Conservation (phyloP, 768 basidiomycete species). For the Leccinum uliginosum region DNA sequence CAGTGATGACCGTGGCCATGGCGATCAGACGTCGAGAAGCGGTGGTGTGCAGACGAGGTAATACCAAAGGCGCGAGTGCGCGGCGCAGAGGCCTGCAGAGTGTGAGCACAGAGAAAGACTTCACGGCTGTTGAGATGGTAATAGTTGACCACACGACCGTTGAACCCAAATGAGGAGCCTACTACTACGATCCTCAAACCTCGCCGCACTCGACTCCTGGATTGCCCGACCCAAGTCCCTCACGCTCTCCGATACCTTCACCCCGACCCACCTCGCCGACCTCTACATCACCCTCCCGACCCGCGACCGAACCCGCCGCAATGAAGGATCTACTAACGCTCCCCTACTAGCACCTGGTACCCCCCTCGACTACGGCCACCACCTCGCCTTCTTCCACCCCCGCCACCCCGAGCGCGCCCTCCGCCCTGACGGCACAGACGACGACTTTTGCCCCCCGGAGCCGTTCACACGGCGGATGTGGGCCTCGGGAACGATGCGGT, state of each 20-base stretch:
- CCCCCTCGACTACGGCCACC: constrained; percentile 58
- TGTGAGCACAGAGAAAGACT: constrained; percentile 12
- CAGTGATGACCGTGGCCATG: not conserved
- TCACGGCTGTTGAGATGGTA: constrained; percentile 11
- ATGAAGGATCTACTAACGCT: constrained; percentile 31
- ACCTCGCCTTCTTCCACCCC: constrained; percentile 72
- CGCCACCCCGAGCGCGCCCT: constrained; percentile 53
- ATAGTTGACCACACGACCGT: not conserved
- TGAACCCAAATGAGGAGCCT: not conserved
- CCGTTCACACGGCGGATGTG: constrained; percentile 81
- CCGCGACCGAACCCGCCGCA: constrained; percentile 51
- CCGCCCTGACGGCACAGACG: constrained; percentile 68
- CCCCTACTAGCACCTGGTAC: constrained; percentile 37
- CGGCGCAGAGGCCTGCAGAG: constrained; percentile 30
- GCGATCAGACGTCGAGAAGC: constrained; percentile 4
- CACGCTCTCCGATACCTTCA: constrained; percentile 45
- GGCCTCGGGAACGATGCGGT: constrained; percentile 67
- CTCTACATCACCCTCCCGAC: constrained; percentile 71
- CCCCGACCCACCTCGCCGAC: constrained; percentile 55
- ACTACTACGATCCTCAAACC: not conserved
- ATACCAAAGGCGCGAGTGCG: not conserved
- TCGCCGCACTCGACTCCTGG: constrained; percentile 47
- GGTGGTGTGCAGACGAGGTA: not conserved
- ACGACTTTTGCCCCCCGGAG: constrained; percentile 64
- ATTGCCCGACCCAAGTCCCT: constrained; percentile 46